Base-by-base conservation (phyloP, 768 basidiomycete species). In the Candolleomyces aberdarensis region DNA sequence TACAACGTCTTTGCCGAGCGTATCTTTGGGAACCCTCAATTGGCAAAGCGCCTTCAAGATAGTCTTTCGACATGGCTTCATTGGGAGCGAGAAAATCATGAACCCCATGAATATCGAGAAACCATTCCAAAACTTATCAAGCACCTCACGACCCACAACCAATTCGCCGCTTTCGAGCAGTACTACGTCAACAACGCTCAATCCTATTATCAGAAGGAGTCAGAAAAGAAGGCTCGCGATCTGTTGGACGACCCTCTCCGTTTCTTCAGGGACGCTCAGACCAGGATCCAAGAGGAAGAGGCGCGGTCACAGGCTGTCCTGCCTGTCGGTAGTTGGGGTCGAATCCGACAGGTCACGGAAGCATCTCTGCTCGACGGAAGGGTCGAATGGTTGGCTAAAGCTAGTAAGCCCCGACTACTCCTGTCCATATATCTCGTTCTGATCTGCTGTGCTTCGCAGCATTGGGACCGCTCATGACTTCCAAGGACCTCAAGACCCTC, bases 131-230 rank as follows among this genome's bases (percentile, higher is more conserved):
- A 70, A 3, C 81, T 93, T n/a, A 75, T 91, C 53, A 66, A 73
- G 0, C 84, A 87, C 59, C 79, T 92, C 53, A 71, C 79, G 52
- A 75, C 74, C 4, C 84, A 91, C 62, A 76, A 79, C 29, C 79
- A 84, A 60, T 93, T 90, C 64, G 65, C 79, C 20, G 66, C 77
- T 26, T 86, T 92, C 57, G 86, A 91, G 65, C 74, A 79, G 8
- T 78, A 73, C 60, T 84, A 87, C 64, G 64, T 88, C 47, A 71
- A 78, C 19, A 63, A 76, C 19, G 86, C 88, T 0, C 68, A 71
- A 19, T 69, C 74, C 1, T 89, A 82, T 66, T 92, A 89, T 66
- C 56, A 72, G 0, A 70, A 65, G 0, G 85, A 92, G 67, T 85
- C 85, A 0, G 63, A 69, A 14, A 63, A 66, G 41, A 36, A 36